Conservation (phyloP, 2,329 filamentous ascomycete species). For the Polychaeton citri region DNA sequence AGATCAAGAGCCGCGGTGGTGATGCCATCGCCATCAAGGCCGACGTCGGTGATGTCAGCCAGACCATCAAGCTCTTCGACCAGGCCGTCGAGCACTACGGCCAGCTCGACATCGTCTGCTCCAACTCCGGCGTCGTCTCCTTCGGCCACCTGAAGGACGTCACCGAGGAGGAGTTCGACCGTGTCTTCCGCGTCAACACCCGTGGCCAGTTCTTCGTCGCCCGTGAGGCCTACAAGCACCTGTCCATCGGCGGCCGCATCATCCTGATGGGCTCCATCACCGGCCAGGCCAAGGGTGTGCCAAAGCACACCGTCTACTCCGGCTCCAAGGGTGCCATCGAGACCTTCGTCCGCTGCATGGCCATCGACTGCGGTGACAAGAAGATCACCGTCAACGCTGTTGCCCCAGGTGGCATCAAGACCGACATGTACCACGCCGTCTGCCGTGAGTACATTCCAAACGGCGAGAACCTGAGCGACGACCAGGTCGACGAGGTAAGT, state of each 20-base stretch:
- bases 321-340: conserved; percentile 42
- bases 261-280: conserved; percentile 44
- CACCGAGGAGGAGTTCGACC: conserved; percentile 42
- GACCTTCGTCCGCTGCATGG: conserved; percentile 42
- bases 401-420: conserved; percentile 42
- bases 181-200: conserved; percentile 49
- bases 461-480: conserved; percentile 42
- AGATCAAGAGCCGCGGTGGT: conserved; percentile 51
- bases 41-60: conserved; percentile 50
- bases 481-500: conserved; percentile 41
- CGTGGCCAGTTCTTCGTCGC: conserved; percentile 52
- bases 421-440: conserved; percentile 48
- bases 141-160: conserved; percentile 42
- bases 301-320: conserved; percentile 41
- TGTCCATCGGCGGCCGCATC: conserved; percentile 38
- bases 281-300: conserved; percentile 42
- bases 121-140: conserved; percentile 48
- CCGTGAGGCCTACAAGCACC: conserved; percentile 41
- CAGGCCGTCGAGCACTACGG: conserved; percentile 51
- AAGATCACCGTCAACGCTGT: conserved; percentile 49
- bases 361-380: conserved; percentile 41
- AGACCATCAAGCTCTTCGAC: conserved; percentile 52
- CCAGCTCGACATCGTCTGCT: conserved; percentile 56
- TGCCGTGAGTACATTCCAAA: conserved; percentile 50
- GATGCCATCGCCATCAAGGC: conserved; percentile 54